Evolutionary conservation across 2,329 filamentous ascomycete species (phyloP).

Genomic region (Cordyceps militaris): DNA sequence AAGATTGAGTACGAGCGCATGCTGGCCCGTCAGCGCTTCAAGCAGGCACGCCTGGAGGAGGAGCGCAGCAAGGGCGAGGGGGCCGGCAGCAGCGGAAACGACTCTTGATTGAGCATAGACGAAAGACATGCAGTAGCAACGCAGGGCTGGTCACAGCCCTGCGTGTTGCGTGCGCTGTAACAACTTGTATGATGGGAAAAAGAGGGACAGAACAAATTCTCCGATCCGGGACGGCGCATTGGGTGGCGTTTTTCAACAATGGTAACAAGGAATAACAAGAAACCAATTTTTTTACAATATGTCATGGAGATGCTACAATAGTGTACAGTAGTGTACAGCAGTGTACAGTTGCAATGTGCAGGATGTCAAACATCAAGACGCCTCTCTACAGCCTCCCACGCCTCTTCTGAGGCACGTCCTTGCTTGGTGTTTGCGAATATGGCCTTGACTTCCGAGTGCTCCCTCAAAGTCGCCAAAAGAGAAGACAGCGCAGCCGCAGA

Average conservation of each 20-base stretch:
- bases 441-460: constrained; percentile 66
- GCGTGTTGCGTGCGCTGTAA: background rate
- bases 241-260: constrained; percentile 9
- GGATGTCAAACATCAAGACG: constrained; percentile 42
- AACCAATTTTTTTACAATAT: background rate
- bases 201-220: background rate
- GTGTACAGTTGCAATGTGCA: constrained; percentile 1
- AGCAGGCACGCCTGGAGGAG: constrained; percentile 51
- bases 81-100: background rate
- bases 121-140: no score
- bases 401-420: constrained; percentile 43
- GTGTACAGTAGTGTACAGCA: constrained; percentile 3
- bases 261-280: background rate
- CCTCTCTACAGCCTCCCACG: constrained; percentile 47
- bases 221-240: background rate
- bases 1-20: constrained; percentile 70
- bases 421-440: constrained; percentile 65
- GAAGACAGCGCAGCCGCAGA: constrained; percentile 50
- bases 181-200: constrained; percentile 1
- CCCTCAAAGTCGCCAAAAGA: constrained; percentile 54
- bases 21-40: constrained; percentile 58
- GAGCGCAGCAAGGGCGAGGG: constrained; percentile 15
- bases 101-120: background rate
- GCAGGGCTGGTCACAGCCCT: no score
- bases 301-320: background rate